phyloP scores from a whole-genome alignment of 2,329 filamentous ascomycete species.

The Monilinia fructigena region DNA sequence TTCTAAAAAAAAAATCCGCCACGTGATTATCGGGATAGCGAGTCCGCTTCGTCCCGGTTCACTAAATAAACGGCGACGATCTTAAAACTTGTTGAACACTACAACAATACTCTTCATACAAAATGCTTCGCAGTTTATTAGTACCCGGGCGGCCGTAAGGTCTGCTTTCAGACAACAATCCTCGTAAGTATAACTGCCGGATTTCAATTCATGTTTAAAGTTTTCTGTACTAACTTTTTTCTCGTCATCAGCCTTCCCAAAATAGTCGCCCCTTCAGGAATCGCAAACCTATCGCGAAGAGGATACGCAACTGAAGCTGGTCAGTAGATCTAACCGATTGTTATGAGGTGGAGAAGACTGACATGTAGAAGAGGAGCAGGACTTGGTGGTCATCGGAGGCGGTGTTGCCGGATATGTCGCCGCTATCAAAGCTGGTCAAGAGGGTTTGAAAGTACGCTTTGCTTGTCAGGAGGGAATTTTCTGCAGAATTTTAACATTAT shows the following conservation, averaged over 20 bases:
- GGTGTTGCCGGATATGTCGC: constrained; percentile 98
- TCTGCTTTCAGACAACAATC: constrained; percentile 54
- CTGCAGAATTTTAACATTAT: constrained; percentile 27
- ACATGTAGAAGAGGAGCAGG: constrained; percentile 80
- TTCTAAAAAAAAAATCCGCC: background rate
- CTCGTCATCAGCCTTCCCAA: constrained; percentile 48
- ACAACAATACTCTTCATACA: constrained; percentile 39
- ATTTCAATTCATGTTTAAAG: constrained; percentile 19
- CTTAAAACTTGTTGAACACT: constrained; percentile 25
- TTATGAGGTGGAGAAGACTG: constrained; percentile 51
- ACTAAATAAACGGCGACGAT: constrained; percentile 18
- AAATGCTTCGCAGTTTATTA: constrained; percentile 61
- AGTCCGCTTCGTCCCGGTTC: constrained; percentile 15
- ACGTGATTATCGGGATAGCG: constrained; percentile 14
- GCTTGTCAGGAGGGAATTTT: constrained; percentile 15
- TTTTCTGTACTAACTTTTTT: constrained; percentile 25
- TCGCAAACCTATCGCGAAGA: constrained; percentile 58
- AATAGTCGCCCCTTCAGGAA: constrained; percentile 47
- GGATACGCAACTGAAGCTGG: constrained; percentile 54
- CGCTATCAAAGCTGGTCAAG: constrained; percentile 97
- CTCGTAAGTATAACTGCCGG: constrained; percentile 46
- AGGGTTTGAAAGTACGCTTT: constrained; percentile 79
- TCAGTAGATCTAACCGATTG: constrained; percentile 41
- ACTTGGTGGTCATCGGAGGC: constrained; percentile 95
- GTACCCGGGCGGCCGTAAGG: constrained; percentile 57